These are phyloP conservation scores for Corinectria fuckeliana DNA, from an alignment of 2,329 filamentous ascomycete species.

Conservation along the genomic window DNA sequence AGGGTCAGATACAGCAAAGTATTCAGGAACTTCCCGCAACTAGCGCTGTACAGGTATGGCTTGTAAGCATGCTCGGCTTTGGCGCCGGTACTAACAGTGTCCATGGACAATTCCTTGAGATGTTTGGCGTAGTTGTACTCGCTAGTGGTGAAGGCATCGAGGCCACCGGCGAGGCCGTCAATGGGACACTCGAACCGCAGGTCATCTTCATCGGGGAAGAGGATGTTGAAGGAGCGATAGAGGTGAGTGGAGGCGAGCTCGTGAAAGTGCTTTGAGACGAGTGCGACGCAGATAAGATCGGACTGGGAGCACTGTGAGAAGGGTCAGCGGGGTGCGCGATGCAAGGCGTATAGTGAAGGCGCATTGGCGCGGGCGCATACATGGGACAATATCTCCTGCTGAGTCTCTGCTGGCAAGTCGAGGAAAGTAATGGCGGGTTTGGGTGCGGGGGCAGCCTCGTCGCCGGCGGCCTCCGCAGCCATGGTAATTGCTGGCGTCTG, in stretches of 20 bases:
- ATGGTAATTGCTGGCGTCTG: constrained; percentile 38
- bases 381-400: constrained; percentile 56
- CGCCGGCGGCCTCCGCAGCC: constrained; percentile 43
- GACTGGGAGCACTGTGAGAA: constrained; percentile 53
- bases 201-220: constrained; percentile 67
- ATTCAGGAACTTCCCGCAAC: constrained; percentile 69
- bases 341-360: background rate
- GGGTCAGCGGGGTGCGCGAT: constrained; percentile 6
- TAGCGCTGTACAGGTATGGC: constrained; percentile 59
- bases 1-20: constrained; percentile 64
- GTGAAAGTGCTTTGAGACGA: constrained; percentile 64
- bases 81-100: constrained; percentile 58
- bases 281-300: constrained; percentile 63
- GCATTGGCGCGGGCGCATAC: constrained; percentile 45
- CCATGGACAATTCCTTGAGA: constrained; percentile 61
- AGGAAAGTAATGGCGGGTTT: constrained; percentile 44
- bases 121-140: constrained; percentile 68
- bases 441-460: constrained; percentile 35
- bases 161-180: constrained; percentile 62
- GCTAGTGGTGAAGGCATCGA: constrained; percentile 68
- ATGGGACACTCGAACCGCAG: constrained; percentile 58
- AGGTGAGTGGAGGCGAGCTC: constrained; percentile 63
- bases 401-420: constrained; percentile 55
- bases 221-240: constrained; percentile 66
- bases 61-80: constrained; percentile 62